A percentile compares a stretch with the other conserved stretches of the same genome.
phyloP scores from a whole-genome alignment of 2,329 filamentous ascomycete species.

The Xylaria polymorpha region DNA sequence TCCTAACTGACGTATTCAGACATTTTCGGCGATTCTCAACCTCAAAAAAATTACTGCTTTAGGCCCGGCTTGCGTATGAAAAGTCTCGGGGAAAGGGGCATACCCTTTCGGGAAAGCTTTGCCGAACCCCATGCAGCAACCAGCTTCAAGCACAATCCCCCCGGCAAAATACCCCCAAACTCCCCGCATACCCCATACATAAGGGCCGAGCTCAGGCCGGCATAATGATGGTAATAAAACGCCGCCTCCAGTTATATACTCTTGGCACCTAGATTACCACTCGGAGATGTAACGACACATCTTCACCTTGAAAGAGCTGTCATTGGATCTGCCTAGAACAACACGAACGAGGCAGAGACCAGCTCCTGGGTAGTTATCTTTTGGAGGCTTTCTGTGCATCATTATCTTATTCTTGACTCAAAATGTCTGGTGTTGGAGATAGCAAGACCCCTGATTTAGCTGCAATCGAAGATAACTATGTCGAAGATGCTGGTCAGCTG shows the following conservation, averaged over 20 bases:
- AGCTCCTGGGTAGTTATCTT: background rate
- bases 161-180: background rate
- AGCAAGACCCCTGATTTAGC: background rate
- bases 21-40: background rate
- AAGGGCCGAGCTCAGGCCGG: background rate
- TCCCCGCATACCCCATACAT: background rate
- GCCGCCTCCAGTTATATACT: conserved; percentile 1
- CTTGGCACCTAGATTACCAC: background rate
- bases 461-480: background rate
- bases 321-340: background rate
- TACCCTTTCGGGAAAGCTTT: background rate
- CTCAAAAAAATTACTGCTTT: background rate
- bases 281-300: background rate
- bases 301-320: too few relatives aligned
- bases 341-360: background rate
- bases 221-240: background rate
- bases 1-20: background rate
- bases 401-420: background rate
- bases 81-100: background rate
- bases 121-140: background rate
- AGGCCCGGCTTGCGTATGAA: background rate
- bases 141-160: background rate
- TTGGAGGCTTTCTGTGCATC: background rate
- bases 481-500: conserved; percentile 9
- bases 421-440: background rate